A percentile compares a stretch with the other conserved stretches of the same genome.
phyloP scores from a whole-genome alignment of 2,329 filamentous ascomycete species.

The Exophiala spinifera region DNA sequence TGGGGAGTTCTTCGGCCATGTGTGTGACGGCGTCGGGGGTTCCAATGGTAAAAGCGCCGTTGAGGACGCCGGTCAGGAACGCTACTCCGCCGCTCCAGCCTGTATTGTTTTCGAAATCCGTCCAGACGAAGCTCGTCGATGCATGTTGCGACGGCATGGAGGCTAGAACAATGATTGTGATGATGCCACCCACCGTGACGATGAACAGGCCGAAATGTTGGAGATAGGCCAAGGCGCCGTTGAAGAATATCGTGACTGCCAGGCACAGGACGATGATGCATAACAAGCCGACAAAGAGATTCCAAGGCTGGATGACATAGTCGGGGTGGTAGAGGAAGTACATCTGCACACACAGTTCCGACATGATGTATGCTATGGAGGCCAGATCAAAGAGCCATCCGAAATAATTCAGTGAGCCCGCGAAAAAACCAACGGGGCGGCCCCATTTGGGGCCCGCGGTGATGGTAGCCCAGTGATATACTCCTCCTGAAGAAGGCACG shows the following conservation, averaged over 20 bases:
- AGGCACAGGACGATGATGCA: constrained; percentile 48
- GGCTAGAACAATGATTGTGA: constrained; percentile 45
- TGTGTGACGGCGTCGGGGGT: constrained; percentile 63
- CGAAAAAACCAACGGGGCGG: constrained; percentile 48
- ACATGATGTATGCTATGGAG: constrained; percentile 55
- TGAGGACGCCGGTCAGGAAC: constrained; percentile 49
- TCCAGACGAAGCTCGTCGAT: constrained; percentile 23
- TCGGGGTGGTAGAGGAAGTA: constrained; percentile 55
- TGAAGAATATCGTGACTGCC: constrained; percentile 49
- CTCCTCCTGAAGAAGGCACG: constrained; percentile 57
- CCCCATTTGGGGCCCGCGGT: constrained; percentile 55
- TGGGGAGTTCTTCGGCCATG: constrained; percentile 65
- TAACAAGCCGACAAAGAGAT: constrained; percentile 55
- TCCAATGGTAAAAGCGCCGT: constrained; percentile 66
- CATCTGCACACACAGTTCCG: constrained; percentile 59
- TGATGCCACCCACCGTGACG: constrained; percentile 43
- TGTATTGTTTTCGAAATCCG: constrained; percentile 22
- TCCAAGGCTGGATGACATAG: constrained; percentile 51
- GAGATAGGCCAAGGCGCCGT: constrained; percentile 36
- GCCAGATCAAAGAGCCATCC: constrained; percentile 62
- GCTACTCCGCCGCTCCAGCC: constrained; percentile 32
- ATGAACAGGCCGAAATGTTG: constrained; percentile 47
- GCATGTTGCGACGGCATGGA: constrained; percentile 14
- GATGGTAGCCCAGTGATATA: constrained; percentile 62
- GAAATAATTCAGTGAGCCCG: constrained; percentile 44